Base-by-base conservation (phyloP, 768 basidiomycete genomes). In the Mycena floridula region DNA sequence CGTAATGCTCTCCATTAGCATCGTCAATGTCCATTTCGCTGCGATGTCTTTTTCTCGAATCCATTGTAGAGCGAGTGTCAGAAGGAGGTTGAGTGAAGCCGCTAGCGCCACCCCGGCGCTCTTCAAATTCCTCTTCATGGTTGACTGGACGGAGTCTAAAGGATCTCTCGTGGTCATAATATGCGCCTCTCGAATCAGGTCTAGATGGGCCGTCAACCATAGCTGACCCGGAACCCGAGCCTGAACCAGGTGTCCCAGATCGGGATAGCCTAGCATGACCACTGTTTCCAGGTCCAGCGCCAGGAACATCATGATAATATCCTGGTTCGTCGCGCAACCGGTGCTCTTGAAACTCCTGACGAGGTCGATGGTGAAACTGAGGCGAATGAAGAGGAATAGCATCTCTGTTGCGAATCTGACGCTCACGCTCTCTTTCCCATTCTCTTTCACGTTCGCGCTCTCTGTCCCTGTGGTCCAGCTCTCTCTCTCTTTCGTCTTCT, bases 1-100 rank as follows among this genome's bases (percentile, higher is more conserved):
- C 73, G 28, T 59, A 55, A 53, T 61, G 60, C n/a, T n/a, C n/a
- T n/a, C n/a, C n/a, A n/a, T n/a, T n/a, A 22, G 55, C 65, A 50
- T 64, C 69, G 58, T 76, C 74, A 39, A 75, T 67, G 32, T 85
- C 82, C 79, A 82, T 79, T 43, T 84, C 82, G 40, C 73, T 73
- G 47, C 78, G 69, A 50, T 65, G 69, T 45, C 82, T 72, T 57
- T 81, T 84, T n/a, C n/a, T n/a, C n/a, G n/a, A n/a, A 38, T 75
- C 76, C 55, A 65, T 52, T 57, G 62, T 51, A 45, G 67, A 61
- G 26, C 62, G 69, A 49, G 58, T 62, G 58, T 64, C 64, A 28
- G 54, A 54, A 46, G 51, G 55, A 51, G 67, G 56, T 49, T 59
- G 48, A 47, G 59, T 48, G 42, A 58, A 63, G 52, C 52, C 53